These are phyloP conservation scores for Candida anglica DNA, from an alignment of 805 yeast species.

Conservation along the genomic window DNA sequence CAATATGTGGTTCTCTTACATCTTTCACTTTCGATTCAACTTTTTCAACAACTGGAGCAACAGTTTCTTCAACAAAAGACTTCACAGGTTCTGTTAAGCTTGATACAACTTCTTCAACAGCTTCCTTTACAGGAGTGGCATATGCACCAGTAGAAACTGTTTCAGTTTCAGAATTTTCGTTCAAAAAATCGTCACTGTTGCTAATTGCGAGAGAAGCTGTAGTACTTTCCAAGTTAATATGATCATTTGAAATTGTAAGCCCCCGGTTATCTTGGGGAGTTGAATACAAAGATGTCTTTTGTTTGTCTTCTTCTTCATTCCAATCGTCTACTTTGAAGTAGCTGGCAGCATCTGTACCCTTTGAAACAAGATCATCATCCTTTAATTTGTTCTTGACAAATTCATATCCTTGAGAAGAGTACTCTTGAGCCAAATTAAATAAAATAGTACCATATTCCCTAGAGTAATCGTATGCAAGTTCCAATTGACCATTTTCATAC, in stretches of 20 bases:
- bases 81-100: too few species aligned
- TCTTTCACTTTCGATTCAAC: not conserved
- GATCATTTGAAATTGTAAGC: conserved; percentile 3
- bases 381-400: conserved; percentile 25
- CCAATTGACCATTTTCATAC: conserved; percentile 32
- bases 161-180: not conserved
- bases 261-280: conserved; percentile 1
- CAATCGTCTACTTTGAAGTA: conserved; percentile 21
- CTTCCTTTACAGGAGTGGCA: not conserved
- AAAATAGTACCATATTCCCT: conserved; percentile 12
- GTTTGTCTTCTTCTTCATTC: conserved; percentile 9
- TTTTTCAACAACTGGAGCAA: not conserved
- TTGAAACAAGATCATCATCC: conserved; percentile 15
- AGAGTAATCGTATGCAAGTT: conserved; percentile 16
- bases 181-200: not conserved
- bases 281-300: conserved; percentile 1
- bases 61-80: too few species aligned
- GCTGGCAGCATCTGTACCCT: conserved; percentile 15
- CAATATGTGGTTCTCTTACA: not conserved
- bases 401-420: conserved; percentile 13
- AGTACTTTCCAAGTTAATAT: not conserved
- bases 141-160: not conserved
- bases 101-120: not conserved
- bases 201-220: not conserved
- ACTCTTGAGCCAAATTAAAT: conserved; percentile 2